Evolutionary conservation across 2,329 filamentous ascomycete species (phyloP).

Genomic region (Fusarium liriodendri): DNA sequence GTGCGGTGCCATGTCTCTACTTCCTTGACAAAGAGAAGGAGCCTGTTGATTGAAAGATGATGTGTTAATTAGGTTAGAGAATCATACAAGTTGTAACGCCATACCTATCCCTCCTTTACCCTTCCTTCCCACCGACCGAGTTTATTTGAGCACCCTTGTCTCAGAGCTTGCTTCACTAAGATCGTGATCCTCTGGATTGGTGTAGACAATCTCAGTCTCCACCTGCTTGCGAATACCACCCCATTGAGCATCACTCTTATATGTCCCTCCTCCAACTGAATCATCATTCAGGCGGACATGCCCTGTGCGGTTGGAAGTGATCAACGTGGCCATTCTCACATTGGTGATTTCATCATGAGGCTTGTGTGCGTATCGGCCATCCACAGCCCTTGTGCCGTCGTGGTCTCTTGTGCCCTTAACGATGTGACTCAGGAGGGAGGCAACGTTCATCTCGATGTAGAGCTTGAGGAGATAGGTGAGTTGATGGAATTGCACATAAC

Average conservation of each 20-base stretch:
- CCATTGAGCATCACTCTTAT: neutral
- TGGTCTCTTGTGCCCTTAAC: constrained; percentile 22
- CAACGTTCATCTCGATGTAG: constrained; percentile 32
- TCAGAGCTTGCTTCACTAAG: neutral
- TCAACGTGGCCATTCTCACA: constrained; percentile 23
- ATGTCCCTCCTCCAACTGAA: neutral
- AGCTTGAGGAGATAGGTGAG: constrained; percentile 31
- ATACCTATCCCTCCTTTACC: neutral
- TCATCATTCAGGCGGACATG: constrained; percentile 23
- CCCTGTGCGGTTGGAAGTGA: constrained; percentile 18
- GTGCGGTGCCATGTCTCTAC: neutral
- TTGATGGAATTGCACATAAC: constrained; percentile 33
- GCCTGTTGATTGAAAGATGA: neutral
- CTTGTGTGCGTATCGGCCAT: neutral
- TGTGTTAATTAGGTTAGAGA: neutral
- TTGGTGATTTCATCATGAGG: constrained; percentile 6
- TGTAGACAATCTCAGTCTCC: constrained; percentile 23
- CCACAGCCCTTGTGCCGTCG: neutral
- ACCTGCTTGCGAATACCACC: constrained; percentile 23
- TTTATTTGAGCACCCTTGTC: neutral
- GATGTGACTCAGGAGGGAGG: constrained; percentile 21
- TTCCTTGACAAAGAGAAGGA: neutral
- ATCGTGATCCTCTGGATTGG: neutral
- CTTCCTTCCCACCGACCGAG: neutral
- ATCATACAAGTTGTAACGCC: neutral